Evolutionary conservation across 768 basidiomycete genomes (phyloP).

Genomic region (Suillus subaureus): DNA sequence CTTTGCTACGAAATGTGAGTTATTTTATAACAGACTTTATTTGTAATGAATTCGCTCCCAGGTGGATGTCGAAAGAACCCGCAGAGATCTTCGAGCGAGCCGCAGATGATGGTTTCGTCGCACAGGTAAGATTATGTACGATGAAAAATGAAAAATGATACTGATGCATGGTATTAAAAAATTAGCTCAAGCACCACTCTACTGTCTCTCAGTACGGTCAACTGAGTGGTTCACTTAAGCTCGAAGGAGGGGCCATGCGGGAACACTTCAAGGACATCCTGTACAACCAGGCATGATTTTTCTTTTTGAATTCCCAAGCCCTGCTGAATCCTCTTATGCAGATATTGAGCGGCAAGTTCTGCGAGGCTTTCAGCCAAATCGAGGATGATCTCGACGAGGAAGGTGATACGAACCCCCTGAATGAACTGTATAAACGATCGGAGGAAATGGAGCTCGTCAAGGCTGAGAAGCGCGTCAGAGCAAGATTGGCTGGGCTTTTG

Average conservation of each 20-base stretch:
- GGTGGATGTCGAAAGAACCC: slow-evolving; percentile 77
- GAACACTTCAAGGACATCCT: slow-evolving; percentile 61
- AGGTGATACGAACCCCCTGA: slow-evolving; percentile 55
- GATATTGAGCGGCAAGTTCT: slow-evolving; percentile 64
- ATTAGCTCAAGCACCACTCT: slow-evolving; percentile 62
- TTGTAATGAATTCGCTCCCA: slow-evolving; percentile 19
- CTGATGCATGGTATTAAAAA: slow-evolving; percentile 3
- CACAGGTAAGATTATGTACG: slow-evolving; percentile 40
- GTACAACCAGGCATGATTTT: slow-evolving; percentile 49
- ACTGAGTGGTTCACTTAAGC: slow-evolving; percentile 54
- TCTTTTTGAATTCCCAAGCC: not conserved
- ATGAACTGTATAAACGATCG: slow-evolving; percentile 50
- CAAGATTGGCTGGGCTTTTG: slow-evolving; percentile 45
- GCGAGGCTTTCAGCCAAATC: slow-evolving; percentile 53
- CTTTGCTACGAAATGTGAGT: slow-evolving; percentile 65
- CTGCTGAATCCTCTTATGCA: slow-evolving; percentile 22
- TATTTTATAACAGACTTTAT: not conserved
- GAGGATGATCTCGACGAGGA: slow-evolving; percentile 60
- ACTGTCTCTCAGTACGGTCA: slow-evolving; percentile 65
- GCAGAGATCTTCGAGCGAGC: slow-evolving; percentile 70
- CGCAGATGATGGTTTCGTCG: slow-evolving; percentile 66
- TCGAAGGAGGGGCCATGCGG: slow-evolving; percentile 52
- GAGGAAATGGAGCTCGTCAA: slow-evolving; percentile 56
- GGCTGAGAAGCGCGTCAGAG: slow-evolving; percentile 61
- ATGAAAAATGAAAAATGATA: not conserved